A percentile compares a stretch with the other conserved stretches of the same genome.
Conservation (phyloP, 2,329 filamentous ascomycete genomes). For the Colletotrichum paranaense region DNA sequence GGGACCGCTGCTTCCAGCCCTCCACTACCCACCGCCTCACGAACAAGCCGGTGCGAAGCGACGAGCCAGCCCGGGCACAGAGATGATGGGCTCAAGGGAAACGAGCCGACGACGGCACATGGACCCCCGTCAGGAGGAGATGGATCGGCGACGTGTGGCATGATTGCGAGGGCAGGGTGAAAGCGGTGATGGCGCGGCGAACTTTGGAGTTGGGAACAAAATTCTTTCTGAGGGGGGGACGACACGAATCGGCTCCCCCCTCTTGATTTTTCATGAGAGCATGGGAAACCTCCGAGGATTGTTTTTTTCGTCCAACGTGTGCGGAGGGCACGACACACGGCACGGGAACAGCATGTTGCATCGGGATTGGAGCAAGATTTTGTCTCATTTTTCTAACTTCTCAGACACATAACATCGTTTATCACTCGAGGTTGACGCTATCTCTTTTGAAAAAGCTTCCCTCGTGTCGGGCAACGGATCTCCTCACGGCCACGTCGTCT, state of each 20-base stretch:
- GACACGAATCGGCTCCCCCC: neutral
- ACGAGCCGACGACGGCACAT: slow-evolving; percentile 53
- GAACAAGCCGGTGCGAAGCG: slow-evolving; percentile 62
- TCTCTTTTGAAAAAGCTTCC: neutral
- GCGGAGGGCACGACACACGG: slow-evolving; percentile 13
- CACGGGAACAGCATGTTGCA: slow-evolving; percentile 32
- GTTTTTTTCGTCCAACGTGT: slow-evolving; percentile 4
- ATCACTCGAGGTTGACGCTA: neutral
- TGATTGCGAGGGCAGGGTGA: slow-evolving; percentile 17
- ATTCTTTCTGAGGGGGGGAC: slow-evolving; percentile 14
- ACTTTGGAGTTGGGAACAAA: slow-evolving; percentile 32
- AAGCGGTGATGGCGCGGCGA: slow-evolving; percentile 26
- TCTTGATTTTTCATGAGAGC: slow-evolving; percentile 26
- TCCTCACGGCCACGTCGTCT: slow-evolving; percentile 36
- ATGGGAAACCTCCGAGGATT: slow-evolving; percentile 23
- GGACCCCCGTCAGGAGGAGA: slow-evolving; percentile 35
- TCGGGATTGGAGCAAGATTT: slow-evolving; percentile 31
- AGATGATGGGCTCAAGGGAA: slow-evolving; percentile 55
- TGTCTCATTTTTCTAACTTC: slow-evolving; percentile 22
- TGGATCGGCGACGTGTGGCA: slow-evolving; percentile 34
- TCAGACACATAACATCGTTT: slow-evolving; percentile 22
- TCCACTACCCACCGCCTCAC: slow-evolving; percentile 48
- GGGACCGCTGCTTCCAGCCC: slow-evolving; percentile 49
- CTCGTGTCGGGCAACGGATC: neutral
- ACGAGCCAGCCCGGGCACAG: slow-evolving; percentile 57